Evolutionary conservation across 768 basidiomycete genomes (phyloP), one percentile per base, ranked within the genome.

Genomic region (Strobilomyces echinocephalus): DNA sequence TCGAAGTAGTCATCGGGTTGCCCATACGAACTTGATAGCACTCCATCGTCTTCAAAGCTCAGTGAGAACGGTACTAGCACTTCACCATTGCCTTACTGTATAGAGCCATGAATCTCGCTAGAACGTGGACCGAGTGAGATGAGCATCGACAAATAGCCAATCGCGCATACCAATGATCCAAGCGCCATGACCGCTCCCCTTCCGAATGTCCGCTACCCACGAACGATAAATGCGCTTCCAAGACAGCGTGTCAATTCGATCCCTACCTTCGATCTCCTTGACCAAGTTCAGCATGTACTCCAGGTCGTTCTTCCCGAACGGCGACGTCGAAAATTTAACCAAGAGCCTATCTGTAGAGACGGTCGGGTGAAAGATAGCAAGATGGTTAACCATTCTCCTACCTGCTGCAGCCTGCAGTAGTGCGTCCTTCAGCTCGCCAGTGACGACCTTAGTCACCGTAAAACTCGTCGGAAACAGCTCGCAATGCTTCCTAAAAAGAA

Each of bases 301-400:
- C 10, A 69, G 46, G 30, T 58, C 57, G 6, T 58, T 11, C 52
- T 55, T 64, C 46, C 38, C 42, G 16, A 64, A 69, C 12, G 69
- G 67, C 14, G 67, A 69, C 8, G 67, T 69, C 42, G 67, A 70
- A 47, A 70, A 69, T n/a, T 69, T 69, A 0, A 63, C 65, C 31
- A 67, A 50, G 12, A 70, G 36, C 35, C 69, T 62, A 48, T 69
- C 67, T 69, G 54, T 28, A 46, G 14, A 20, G 10, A 39, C 5
- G 9, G 26, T 35, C 33, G 8, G 18, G 16, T 56, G 20, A 48
- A 39, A 33, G 20, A 45, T 14, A 33, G 14, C 3, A 47, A 28
- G 2, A 45, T 2, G 26, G 2, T 14, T 0, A 0, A 3, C 16
- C 16, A 2, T 35, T 15, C 31, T 10, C 16, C 26, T 36, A 70